Evolutionary conservation across 179 eudicot species (phyloP), one percentile per base, ranked within the genome.

Genomic region (Heliamphora pulchella): DNA sequence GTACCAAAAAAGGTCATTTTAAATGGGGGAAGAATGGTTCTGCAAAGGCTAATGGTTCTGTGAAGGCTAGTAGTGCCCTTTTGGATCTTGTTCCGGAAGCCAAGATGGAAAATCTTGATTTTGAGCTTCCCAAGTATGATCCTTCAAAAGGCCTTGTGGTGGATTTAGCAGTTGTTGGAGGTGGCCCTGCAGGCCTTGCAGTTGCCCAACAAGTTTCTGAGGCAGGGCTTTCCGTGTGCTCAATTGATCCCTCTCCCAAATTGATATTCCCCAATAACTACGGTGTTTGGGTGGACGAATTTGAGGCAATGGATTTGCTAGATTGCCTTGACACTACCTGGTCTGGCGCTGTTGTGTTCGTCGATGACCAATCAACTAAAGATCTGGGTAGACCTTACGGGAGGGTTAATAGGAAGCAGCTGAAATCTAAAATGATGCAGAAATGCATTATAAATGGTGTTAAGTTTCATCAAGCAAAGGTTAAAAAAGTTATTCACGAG

Each of bases 211-310:
- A 91, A 80, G 99, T 96, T 58, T 94, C 99, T 0, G 93, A 88
- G 76, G 93, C 99, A 0, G 99, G 99, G 39, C 89, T 94, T 15
- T 90, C 97, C 1, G 99, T 96, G 82, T 91, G 96, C 86, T 90
- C 93, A 11, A 94, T 96, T 54, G 99, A 96, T 82, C 99, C 99
- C 1, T 90, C 85, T 46, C 99, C 99, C 1, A 91, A 87, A 50
- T 17, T 96, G 87, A 94, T 96, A 41, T 96, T 98, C 98, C 99
- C 99, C 57, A 96, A 96, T 81, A 96, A 96, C 81, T 96, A 96
- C 82, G 99, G 99, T 78, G 99, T 96, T 74, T 96, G 99, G 99
- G 99, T 96, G 44, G 99, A 96, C 84, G 99, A 96, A 65, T 96
- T 96, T 89, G 99, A 96, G 84, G 93, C 97, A 76, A 90, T 96